Conservation (phyloP, 768 basidiomycete species). For the Lentinus brumalis region DNA sequence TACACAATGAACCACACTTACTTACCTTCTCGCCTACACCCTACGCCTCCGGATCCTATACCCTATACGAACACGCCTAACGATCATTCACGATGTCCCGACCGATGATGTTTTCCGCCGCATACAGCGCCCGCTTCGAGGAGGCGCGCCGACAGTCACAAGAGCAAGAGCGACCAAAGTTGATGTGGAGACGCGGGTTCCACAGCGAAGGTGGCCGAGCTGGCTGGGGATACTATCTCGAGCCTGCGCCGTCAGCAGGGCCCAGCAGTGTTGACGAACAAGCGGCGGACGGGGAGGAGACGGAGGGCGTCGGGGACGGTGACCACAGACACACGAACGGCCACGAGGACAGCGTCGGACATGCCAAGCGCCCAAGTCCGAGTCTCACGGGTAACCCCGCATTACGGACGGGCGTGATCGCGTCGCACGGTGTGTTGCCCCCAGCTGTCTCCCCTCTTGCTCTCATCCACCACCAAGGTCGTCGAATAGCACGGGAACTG, state of each 20-base stretch:
- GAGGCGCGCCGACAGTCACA: constrained; percentile 13
- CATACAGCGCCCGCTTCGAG: constrained; percentile 14
- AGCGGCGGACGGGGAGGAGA: background rate
- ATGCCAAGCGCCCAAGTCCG: background rate
- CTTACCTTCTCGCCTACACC: constrained; percentile 15
- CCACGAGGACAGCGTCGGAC: background rate
- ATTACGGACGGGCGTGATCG: constrained; percentile 1
- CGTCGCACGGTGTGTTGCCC: constrained; percentile 18
- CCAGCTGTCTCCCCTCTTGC: background rate
- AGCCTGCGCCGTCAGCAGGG: constrained; percentile 8
- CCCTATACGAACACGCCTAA: constrained; percentile 5
- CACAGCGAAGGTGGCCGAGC: constrained; percentile 8
- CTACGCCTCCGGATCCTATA: constrained; percentile 2
- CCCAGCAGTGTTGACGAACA: constrained; percentile 1
- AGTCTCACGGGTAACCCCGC: constrained; percentile 3
- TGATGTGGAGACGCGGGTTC: constrained; percentile 18
- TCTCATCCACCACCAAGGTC: constrained; percentile 4
- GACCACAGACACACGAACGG: background rate
- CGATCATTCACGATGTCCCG: constrained; percentile 6
- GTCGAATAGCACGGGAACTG: constrained; percentile 7
- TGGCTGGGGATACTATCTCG: constrained; percentile 23
- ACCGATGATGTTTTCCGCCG: constrained; percentile 19
- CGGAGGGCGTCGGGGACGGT: background rate
- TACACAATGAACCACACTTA: constrained; percentile 3
- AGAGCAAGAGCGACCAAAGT: background rate